A percentile compares a stretch with the other conserved stretches of the same genome.
phyloP scores from a whole-genome alignment of 768 basidiomycete species.

The Calocybe gangraenosa region DNA sequence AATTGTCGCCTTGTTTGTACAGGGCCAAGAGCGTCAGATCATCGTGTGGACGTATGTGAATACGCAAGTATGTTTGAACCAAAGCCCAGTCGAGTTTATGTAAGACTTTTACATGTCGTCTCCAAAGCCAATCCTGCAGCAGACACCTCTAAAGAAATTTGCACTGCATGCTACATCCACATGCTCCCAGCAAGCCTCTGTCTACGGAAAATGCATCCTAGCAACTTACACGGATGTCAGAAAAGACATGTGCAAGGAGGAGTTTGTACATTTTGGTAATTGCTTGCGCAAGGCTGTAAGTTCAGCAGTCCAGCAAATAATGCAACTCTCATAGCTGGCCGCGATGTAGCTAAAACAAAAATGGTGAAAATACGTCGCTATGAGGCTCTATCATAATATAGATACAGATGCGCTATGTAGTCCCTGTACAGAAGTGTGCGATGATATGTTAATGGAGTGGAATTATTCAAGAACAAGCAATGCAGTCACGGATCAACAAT shows the following conservation, averaged over 20 bases:
- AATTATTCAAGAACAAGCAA: not conserved
- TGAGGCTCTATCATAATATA: not conserved
- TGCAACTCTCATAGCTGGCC: not conserved
- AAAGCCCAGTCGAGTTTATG: too few relatives aligned
- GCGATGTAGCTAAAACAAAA: constrained; percentile 28
- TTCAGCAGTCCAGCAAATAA: not conserved
- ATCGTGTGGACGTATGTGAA: too few relatives aligned
- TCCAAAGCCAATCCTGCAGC: constrained; percentile 22
- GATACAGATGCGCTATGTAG: not conserved
- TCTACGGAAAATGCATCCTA: constrained; percentile 87
- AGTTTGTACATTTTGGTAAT: constrained; percentile 79
- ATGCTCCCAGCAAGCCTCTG: constrained; percentile 65
- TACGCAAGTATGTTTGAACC: too few relatives aligned
- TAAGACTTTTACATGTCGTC: constrained; percentile 23
- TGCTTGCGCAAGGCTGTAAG: constrained; percentile 80
- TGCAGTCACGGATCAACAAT: too few relatives aligned
- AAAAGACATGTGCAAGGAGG: constrained; percentile 78
- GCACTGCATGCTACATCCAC: constrained; percentile 72
- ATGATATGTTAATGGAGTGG: constrained; percentile 6
- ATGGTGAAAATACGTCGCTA: constrained; percentile 19
- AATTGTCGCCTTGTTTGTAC: not conserved
- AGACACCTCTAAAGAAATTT: constrained; percentile 54
- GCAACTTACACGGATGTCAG: constrained; percentile 79
- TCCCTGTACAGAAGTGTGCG: not conserved
- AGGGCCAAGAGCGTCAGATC: too few relatives aligned